A percentile compares a stretch with the other conserved stretches of the same genome.
phyloP scores from a whole-genome alignment of 331 rosid genomes.

The Quercus phellos region DNA sequence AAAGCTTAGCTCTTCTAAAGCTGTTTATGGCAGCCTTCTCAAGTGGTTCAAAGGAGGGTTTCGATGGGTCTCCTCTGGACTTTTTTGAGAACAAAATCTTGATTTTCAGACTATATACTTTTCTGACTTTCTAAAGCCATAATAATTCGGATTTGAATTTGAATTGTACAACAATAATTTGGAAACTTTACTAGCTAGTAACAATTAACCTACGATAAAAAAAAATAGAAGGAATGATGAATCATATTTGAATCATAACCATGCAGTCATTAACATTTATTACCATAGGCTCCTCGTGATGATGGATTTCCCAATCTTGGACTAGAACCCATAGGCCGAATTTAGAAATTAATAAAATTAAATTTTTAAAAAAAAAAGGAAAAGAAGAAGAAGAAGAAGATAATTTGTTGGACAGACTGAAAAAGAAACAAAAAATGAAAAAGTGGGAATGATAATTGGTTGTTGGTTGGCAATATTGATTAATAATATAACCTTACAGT shows the following conservation, averaged over 20 bases:
- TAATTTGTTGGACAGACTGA: neutral
- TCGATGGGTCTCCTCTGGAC: slow-evolving; percentile 20
- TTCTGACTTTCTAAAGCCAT: neutral
- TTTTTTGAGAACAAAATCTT: slow-evolving; percentile 17
- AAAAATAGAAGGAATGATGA: neutral
- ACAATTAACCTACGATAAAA: neutral
- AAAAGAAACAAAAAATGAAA: neutral
- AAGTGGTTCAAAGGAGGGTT: slow-evolving; percentile 14
- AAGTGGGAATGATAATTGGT: neutral
- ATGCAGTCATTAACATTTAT: neutral
- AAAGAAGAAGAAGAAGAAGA: too few species aligned
- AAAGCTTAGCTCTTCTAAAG: slow-evolving; percentile 21
- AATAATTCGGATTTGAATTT: too few species aligned
- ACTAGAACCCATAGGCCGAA: neutral
- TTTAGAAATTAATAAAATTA: too few species aligned
- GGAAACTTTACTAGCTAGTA: too few species aligned
- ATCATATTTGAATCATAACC: neutral
- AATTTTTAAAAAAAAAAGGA: too few species aligned
- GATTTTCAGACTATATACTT: slow-evolving; percentile 8
- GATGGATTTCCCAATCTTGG: neutral
- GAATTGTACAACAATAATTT: too few species aligned
- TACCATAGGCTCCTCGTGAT: neutral
- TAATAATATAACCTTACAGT: neutral
- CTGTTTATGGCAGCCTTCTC: slow-evolving; percentile 38
- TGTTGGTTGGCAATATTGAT: neutral